Percentiles rank a stretch among this genome's conserved stretches.
Conservation (phyloP, 768 basidiomycete genomes). For the Termitomyces sp. region DNA sequence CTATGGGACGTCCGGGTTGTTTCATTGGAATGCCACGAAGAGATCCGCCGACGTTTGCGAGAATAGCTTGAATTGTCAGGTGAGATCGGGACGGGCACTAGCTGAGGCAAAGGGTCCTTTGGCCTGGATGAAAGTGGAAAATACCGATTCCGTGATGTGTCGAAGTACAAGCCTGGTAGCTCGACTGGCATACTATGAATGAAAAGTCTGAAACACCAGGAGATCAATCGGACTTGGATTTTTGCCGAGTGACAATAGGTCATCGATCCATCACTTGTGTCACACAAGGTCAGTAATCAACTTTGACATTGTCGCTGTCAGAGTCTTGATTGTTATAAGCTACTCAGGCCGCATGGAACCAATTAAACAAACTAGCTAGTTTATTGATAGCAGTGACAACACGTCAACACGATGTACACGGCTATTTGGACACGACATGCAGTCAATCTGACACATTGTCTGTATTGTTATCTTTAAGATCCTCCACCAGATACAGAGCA, state of each 20-base stretch:
- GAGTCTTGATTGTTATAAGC: too few relatives aligned
- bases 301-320: too few relatives aligned
- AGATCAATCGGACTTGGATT: not conserved
- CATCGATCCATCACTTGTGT: too few relatives aligned
- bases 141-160: slow-evolving; percentile 45
- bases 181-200: slow-evolving; percentile 42
- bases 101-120: slow-evolving; percentile 9
- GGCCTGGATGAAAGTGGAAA: slow-evolving; percentile 45
- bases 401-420: not conserved
- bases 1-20: slow-evolving; percentile 9
- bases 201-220: too few relatives aligned
- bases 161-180: slow-evolving; percentile 55
- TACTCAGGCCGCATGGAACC: not conserved
- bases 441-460: too few relatives aligned
- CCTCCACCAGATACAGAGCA: too few relatives aligned
- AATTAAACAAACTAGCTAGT: not conserved
- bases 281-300: too few relatives aligned
- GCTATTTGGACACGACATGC: not conserved
- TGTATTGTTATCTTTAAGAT: too few relatives aligned
- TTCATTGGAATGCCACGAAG: slow-evolving; percentile 14
- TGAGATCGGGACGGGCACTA: not conserved
- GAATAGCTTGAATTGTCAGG: not conserved
- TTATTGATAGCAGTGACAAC: not conserved
- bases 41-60: slow-evolving; percentile 11
- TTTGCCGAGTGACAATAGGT: not conserved